These are phyloP conservation scores for Akanthomyces dipterigenus DNA, from an alignment of 2,329 filamentous ascomycete species.

Conservation along the genomic window DNA sequence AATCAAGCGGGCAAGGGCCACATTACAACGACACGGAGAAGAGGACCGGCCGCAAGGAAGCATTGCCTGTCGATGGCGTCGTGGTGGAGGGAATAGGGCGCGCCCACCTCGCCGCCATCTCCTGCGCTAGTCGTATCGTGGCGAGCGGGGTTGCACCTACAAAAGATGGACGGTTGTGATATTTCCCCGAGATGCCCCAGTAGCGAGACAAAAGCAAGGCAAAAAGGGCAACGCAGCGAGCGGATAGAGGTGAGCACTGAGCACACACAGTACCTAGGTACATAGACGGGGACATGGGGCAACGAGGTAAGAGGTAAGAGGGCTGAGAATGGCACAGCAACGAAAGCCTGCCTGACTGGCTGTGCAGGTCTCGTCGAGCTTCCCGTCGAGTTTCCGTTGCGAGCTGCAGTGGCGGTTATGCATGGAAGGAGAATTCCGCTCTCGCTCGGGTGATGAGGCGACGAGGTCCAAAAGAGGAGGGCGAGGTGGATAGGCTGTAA, in stretches of 20 bases:
- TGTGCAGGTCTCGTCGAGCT: not conserved
- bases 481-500: not conserved
- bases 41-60: not conserved
- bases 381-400: not conserved
- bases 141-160: not conserved
- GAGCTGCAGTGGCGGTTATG: not conserved
- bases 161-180: not conserved
- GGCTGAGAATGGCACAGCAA: not conserved
- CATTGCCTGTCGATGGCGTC: not conserved
- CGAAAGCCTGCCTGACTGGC: not conserved
- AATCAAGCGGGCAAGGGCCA: not conserved
- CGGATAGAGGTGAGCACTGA: no score
- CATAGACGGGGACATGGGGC: not conserved
- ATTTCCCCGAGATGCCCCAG: not conserved
- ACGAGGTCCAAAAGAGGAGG: not conserved
- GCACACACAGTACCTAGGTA: no score
- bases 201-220: not conserved
- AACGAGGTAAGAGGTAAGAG: not conserved
- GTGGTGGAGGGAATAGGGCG: not conserved
- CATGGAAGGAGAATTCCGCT: not conserved
- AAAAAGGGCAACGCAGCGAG: no score
- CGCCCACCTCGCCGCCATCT: not conserved
- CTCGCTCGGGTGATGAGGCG: not conserved
- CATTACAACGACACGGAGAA: not conserved
- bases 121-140: conserved; percentile 2